Percentiles rank a stretch among this genome's conserved stretches.
phyloP scores from a whole-genome alignment of 208 protist species.

The Acanthamoeba castellanii region DNA sequence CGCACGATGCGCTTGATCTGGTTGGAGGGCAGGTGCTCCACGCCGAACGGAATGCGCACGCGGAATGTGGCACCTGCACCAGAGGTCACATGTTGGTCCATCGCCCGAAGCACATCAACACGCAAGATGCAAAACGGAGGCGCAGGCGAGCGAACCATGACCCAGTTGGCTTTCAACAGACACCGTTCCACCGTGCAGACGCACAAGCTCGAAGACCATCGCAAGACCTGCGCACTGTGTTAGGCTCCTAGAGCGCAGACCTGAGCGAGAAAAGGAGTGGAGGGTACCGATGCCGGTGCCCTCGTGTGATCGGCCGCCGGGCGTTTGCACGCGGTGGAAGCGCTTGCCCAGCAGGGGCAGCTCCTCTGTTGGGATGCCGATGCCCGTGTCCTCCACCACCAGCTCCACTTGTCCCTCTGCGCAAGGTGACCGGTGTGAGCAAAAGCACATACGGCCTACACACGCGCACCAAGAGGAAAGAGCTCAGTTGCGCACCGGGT shows the following conservation, averaged over 20 bases:
- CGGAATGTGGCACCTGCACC: constrained; percentile 50
- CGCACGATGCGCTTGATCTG: constrained; percentile 61
- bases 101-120: neutral
- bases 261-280: neutral
- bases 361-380: constrained; percentile 74
- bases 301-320: constrained; percentile 54
- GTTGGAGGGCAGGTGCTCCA: constrained; percentile 38
- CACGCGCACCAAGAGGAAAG: neutral
- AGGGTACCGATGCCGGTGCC: constrained; percentile 59
- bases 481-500: neutral
- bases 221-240: constrained; percentile 47
- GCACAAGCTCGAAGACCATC: constrained; percentile 76
- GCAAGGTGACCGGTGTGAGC: neutral
- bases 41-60: constrained; percentile 31
- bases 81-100: neutral
- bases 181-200: constrained; percentile 76
- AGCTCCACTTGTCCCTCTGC: constrained; percentile 62
- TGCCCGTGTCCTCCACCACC: constrained; percentile 74
- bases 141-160: neutral
- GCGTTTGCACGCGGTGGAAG: constrained; percentile 72
- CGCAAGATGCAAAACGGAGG: neutral
- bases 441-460: neutral
- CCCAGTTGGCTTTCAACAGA: constrained; percentile 53
- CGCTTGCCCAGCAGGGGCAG: constrained; percentile 65
- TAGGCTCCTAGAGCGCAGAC: too few species aligned